Evolutionary conservation across 208 protist genomes (phyloP), one percentile per base, ranked within the genome.

Genomic region (Trypanosoma rangeli): DNA sequence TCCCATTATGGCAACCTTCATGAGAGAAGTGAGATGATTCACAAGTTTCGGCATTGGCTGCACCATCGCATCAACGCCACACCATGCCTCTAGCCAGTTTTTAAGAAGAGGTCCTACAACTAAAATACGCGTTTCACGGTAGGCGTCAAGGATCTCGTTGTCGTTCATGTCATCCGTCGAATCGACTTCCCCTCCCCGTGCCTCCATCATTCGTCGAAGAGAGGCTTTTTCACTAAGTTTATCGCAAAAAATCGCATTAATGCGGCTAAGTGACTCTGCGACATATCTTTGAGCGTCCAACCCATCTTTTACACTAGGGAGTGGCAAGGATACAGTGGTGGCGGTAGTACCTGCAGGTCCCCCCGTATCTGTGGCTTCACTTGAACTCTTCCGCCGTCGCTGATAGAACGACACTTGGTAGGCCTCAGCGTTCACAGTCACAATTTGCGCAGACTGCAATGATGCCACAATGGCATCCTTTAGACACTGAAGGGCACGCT

Each of bases 181-280:
- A 48, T 82, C 49, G 5, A 65, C 33, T 7, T 68, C 75, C 18
- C 54, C 39, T 16, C 48, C 64, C 48, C 79, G 83, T 54, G 87
- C 66, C 71, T 96, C 90, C 12, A 85, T 72, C 72, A 96, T 83
- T 49, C 88, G 90, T 12, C 87, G 80, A 54, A 94, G 83, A 9
- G 83, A 82, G 13, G 73, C 74, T 46, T 76, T 85, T 63, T 70
- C 58, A 31, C 71, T 65, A 3, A 90, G 69, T 37, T 75, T 69
- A 12, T 60, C 44, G 22, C 84, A 55, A 57, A 93, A 96, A 52
- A 76, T 55, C 28, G 63, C 64, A 71, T 96, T 94, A 28, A 96
- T 78, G 31, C 52, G 8, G 22, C 22, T 54, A 26, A 91, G 76
- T 3, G 73, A 68, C 39, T 74, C 69, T 1, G 74, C 57, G 77